Evolutionary conservation across 2,329 filamentous ascomycete species (phyloP).

Genomic region (Trichoderma hamatum): DNA sequence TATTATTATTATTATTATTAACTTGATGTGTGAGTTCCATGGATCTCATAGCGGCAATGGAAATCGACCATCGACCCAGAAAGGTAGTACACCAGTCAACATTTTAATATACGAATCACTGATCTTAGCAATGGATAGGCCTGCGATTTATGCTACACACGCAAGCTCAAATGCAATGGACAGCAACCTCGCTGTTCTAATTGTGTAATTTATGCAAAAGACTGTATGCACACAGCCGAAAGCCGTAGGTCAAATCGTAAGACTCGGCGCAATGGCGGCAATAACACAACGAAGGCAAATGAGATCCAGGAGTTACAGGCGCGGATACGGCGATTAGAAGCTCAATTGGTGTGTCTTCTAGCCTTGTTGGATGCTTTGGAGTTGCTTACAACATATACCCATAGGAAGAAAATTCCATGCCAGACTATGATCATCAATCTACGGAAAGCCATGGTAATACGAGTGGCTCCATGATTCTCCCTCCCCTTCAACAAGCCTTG

Average conservation of each 20-base stretch:
- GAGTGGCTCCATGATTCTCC: not conserved
- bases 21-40: not conserved
- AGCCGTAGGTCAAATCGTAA: not conserved
- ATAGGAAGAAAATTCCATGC: not conserved
- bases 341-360: not conserved
- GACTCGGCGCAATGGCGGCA: not conserved
- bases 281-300: not conserved
- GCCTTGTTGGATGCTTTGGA: not conserved
- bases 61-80: not conserved
- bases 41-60: not conserved
- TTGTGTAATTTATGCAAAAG: not conserved
- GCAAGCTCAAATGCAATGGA: not conserved
- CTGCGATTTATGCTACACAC: not conserved
- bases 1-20: not conserved
- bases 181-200: not conserved
- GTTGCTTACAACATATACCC: not conserved
- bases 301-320: not conserved
- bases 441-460: not conserved
- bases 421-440: not conserved
- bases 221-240: not conserved
- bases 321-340: not conserved
- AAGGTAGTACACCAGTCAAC: not conserved
- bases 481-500: not conserved
- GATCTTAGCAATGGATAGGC: not conserved
- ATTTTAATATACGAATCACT: not conserved